Evolutionary conservation across 768 basidiomycete species (phyloP), one percentile per base, ranked within the genome.

Genomic region (Boletus barrowsii): DNA sequence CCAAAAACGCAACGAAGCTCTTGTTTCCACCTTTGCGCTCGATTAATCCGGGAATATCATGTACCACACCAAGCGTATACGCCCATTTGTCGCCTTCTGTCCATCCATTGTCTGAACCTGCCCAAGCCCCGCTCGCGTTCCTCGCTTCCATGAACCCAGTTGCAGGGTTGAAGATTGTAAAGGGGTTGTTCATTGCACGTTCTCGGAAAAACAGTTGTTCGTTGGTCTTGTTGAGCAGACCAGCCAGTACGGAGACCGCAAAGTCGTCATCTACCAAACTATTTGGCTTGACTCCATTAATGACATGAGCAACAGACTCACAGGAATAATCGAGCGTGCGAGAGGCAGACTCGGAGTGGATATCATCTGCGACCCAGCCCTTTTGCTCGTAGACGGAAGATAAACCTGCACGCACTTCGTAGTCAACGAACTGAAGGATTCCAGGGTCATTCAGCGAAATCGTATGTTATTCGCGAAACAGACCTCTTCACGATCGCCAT

Each of bases 61-160:
- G 89, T 17, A 89, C 81, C 7, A 89, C 87, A 42, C 87, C 86
- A 58, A 90, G 86, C 4, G 86, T 85, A 66, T 92, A 92, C 9
- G 85, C 85, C 84, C 84, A 85, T 65, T 79, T 79, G 62, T 86
- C 83, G 35, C 90, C 91, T 68, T 93, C 90, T 1, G 90, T 93
- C 87, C 88, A 93, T 0, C 90, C 90, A 13, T 70, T 76, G 55
- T 81, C 77, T 10, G 79, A 77, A 10, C 91, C 88, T 4, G 89
- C 89, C 85, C 86, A 91, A 11, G 75, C 69, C 0, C 89, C 89
- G 61, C 80, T 77, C 14, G 76, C 75, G 51, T 86, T 83, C 44
- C 86, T 77, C 1, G 88, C 90, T 62, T 92, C 88, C 87, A 93
- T 90, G 64, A 92, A 92, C 1, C 87, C 86, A 0, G 86, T 89